Percentiles rank a stretch among this genome's conserved stretches.
Evolutionary conservation across 2,329 filamentous ascomycete species (phyloP).

Genomic region (Madurella mycetomatis): DNA sequence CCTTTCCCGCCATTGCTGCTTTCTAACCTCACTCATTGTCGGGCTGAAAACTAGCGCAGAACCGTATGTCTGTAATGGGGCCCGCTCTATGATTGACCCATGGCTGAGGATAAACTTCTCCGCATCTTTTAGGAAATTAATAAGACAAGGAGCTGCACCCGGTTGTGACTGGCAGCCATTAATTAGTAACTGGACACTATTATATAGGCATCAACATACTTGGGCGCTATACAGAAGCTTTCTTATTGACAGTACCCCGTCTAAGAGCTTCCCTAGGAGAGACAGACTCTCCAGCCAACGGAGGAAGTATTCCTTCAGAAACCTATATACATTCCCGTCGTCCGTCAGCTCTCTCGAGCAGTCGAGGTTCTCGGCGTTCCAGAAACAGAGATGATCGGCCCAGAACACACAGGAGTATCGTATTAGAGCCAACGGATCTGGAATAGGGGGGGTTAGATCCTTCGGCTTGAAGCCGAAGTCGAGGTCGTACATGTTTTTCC

Average conservation of each 20-base stretch:
- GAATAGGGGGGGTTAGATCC: conserved; percentile 12
- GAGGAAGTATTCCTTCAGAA: conserved; percentile 13
- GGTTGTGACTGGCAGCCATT: conserved; percentile 1
- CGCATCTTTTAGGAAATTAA: conserved; percentile 4
- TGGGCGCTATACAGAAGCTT: conserved; percentile 9
- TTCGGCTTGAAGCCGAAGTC: conserved; percentile 13
- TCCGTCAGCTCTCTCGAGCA: conserved; percentile 5
- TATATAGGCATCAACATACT: conserved; percentile 10
- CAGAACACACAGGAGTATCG: conserved; percentile 18
- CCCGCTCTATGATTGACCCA: conserved; percentile 5
- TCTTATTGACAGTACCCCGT: conserved; percentile 11
- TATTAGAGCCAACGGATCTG: conserved; percentile 18
- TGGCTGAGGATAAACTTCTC: conserved; percentile 3
- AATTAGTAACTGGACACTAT: conserved; percentile 4
- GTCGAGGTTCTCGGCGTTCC: conserved; percentile 1
- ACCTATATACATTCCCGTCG: conserved; percentile 7
- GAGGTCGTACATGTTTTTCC: conserved; percentile 19
- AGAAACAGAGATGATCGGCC: conserved; percentile 14
- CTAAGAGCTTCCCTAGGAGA: conserved; percentile 12
- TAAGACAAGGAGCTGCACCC: neutral
- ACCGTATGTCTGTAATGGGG: conserved; percentile 16
- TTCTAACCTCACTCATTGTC: conserved; percentile 7
- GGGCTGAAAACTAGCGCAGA: conserved; percentile 13
- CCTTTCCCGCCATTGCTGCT: neutral
- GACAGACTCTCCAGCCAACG: conserved; percentile 18